Conservation (phyloP, 441 rosid genomes). For the Codiaeum variegatum region DNA sequence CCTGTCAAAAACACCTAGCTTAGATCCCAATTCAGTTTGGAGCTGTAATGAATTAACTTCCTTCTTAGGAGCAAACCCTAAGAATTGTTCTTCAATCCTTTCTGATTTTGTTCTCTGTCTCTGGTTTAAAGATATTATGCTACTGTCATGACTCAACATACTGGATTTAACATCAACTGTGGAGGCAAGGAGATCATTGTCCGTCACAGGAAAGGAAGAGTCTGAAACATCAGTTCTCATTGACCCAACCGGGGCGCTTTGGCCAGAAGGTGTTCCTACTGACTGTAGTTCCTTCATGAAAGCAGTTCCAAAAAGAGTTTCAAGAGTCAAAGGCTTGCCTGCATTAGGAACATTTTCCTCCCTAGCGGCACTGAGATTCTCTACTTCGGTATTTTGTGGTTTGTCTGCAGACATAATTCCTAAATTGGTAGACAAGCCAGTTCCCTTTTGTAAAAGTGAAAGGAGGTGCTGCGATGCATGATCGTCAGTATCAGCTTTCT, state of each 20-base stretch:
- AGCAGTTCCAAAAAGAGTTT: conserved; percentile 87
- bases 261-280: conserved; percentile 57
- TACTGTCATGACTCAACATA: conserved; percentile 35
- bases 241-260: conserved; percentile 34
- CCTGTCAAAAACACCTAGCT: conserved; percentile 37
- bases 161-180: conserved; percentile 32
- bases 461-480: conserved; percentile 89
- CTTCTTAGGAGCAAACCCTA: conserved; percentile 41
- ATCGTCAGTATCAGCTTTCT: conserved; percentile 45
- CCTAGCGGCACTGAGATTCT: conserved; percentile 23
- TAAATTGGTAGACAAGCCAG: conserved; percentile 32
- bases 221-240: conserved; percentile 41
- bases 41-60: conserved; percentile 38
- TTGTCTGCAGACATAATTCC: conserved; percentile 35
- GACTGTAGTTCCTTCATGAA: conserved; percentile 94
- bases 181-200: conserved; percentile 34
- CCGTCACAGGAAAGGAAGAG: conserved; percentile 31
- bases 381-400: conserved; percentile 25
- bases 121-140: conserved; percentile 38
- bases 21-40: conserved; percentile 42
- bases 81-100: conserved; percentile 40
- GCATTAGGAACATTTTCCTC: conserved; percentile 31
- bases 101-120: conserved; percentile 41
- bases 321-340: conserved; percentile 75
- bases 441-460: conserved; percentile 70